Percentiles rank a stretch among this genome's conserved stretches.
Conservation (phyloP, 805 yeast genomes). For the Zygosaccharomyces lentus region DNA sequence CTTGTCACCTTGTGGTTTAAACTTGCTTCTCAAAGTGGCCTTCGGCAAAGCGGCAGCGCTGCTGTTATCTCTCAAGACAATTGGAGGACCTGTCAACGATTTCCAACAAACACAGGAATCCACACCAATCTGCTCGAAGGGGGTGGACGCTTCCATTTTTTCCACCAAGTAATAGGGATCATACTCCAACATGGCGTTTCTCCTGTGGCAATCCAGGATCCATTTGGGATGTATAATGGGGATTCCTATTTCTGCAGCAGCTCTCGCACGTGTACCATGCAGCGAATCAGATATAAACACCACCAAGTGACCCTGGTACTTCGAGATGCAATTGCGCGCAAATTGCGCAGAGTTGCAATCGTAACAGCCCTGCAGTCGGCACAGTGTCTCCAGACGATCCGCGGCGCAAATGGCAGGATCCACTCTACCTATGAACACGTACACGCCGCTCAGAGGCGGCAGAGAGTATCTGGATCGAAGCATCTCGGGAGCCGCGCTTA, state of each 20-base stretch:
- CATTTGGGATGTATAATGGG: constrained; percentile 43
- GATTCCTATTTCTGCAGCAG: constrained; percentile 39
- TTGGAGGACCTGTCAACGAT: constrained; percentile 8
- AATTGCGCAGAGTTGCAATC: constrained; percentile 20
- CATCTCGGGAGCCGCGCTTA: constrained; percentile 18
- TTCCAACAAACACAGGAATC: constrained; percentile 33
- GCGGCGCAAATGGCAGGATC: constrained; percentile 2
- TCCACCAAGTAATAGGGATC: constrained; percentile 31
- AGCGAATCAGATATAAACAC: constrained; percentile 30
- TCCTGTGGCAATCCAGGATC: constrained; percentile 39
- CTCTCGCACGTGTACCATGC: constrained; percentile 30
- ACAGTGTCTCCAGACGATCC: constrained; percentile 16
- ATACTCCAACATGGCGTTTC: constrained; percentile 40
- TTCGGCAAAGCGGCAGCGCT: neutral
- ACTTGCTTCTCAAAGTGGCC: constrained; percentile 19
- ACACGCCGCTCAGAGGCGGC: constrained; percentile 23
- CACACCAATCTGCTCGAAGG: constrained; percentile 32
- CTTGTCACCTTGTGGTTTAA: constrained; percentile 28
- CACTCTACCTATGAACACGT: constrained; percentile 32
- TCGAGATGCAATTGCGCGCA: constrained; percentile 15
- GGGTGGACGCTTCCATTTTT: constrained; percentile 11
- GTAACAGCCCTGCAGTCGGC: constrained; percentile 15
- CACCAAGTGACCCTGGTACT: constrained; percentile 11
- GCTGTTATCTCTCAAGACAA: neutral
- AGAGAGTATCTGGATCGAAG: constrained; percentile 17